These are phyloP conservation scores for Trichophyton verrucosum DNA, from an alignment of 2,329 filamentous ascomycete genomes.

Conservation along the genomic window DNA sequence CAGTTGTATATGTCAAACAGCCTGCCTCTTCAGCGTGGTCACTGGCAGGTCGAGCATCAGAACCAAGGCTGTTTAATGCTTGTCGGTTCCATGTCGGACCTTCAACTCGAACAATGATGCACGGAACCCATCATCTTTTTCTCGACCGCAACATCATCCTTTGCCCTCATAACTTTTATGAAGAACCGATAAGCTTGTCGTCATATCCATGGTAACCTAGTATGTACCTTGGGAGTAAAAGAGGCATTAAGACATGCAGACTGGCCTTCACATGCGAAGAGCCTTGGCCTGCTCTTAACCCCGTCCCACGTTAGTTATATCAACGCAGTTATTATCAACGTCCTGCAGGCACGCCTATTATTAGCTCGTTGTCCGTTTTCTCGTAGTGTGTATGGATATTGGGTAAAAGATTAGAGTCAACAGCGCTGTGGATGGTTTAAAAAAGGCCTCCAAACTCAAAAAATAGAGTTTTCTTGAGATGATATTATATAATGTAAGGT, in stretches of 20 bases:
- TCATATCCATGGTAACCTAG: conserved; percentile 1
- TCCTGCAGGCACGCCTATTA: conserved; percentile 1
- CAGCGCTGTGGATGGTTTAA: neutral
- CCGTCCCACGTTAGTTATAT: neutral
- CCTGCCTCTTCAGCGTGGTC: neutral
- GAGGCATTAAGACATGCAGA: neutral
- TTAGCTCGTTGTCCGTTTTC: neutral
- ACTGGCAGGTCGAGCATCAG: neutral
- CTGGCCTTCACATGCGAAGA: neutral
- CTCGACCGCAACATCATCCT: neutral
- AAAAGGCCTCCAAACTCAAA: neutral
- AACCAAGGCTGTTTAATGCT: neutral
- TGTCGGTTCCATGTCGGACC: neutral
- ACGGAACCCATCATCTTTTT: neutral
- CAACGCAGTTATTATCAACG: neutral
- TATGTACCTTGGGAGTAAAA: neutral
- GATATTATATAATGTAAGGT: neutral
- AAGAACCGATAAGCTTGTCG: neutral
- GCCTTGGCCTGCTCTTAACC: neutral
- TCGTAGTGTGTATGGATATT: neutral
- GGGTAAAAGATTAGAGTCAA: neutral
- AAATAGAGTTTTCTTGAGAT: neutral
- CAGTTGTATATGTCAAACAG: neutral
- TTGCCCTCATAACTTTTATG: neutral
- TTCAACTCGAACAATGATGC: neutral